Evolutionary conservation across 305 asterid species (phyloP), one percentile per base, ranked within the genome.

Genomic region (Andrographis paniculata): DNA sequence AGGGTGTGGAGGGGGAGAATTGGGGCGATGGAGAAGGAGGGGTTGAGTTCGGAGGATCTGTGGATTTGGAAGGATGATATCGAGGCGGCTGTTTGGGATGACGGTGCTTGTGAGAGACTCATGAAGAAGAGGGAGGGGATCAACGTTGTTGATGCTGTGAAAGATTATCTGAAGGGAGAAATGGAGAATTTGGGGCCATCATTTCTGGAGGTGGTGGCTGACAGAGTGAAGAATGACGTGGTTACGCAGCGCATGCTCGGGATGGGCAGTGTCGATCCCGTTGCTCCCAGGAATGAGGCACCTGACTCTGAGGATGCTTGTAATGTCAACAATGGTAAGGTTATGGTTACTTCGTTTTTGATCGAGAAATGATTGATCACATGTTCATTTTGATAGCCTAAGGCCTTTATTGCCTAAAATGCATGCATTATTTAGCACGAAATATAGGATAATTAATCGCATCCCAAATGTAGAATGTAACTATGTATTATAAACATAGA

Each of bases 31-130:
- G 80, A 52, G 69, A 62, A 53, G 39, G 72, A 68, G 12, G 81
- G 94, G 1, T 33, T 88, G 65, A 50, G 72, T 41, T 84, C 94
- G 2, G 79, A 70, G 28, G 83, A 65, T 24, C 59, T 88, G 58
- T 50, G 48, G 71, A 37, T 12, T 21, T 88, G 95, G 95, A 82
- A 67, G 58, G 89, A 70, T 17, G 83, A 73, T 35, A 58, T 88
- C 12, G 87, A 84, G 67, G 79, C 81, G 8, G 85, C 95, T 0
- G 66, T 82, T 17, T 73, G 75, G 84, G 81, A 82, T 6, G 78
- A 81, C 33, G 30, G 53, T 39, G 67, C 38, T 20, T 42, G 44
- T 5, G 53, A 53, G 40, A 45, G 44, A 50, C 45, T 84, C 48
- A 45, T 76, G 45, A 65, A 52, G 79, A 74, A 58, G 70, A 67